A percentile compares a stretch with the other conserved stretches of the same genome.
phyloP scores from a whole-genome alignment of 2,329 filamentous ascomycete species.

The Tolypocladium endophyticum region DNA sequence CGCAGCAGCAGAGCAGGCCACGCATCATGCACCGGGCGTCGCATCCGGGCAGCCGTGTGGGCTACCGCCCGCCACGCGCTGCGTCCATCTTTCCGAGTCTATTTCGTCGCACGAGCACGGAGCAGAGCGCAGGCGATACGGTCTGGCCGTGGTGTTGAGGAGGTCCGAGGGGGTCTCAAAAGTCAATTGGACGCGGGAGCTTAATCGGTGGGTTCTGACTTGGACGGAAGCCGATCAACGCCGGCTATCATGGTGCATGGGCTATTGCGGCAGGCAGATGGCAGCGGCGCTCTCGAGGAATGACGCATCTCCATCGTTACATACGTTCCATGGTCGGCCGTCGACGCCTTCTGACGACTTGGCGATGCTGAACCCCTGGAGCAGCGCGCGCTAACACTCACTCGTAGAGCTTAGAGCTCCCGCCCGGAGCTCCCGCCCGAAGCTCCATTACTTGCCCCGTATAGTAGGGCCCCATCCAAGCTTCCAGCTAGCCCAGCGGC shows the following conservation, averaged over 20 bases:
- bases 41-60: neutral
- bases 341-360: too few relatives aligned
- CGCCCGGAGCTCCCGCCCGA: too few relatives aligned
- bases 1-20: neutral
- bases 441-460: too few relatives aligned
- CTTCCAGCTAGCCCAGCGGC: neutral
- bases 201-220: neutral
- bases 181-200: neutral
- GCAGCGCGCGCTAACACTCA: too few relatives aligned
- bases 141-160: too few relatives aligned
- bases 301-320: neutral
- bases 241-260: neutral
- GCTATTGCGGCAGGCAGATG: too few relatives aligned
- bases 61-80: neutral
- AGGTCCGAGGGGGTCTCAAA: too few relatives aligned
- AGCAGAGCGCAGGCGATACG: too few relatives aligned
- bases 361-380: neutral
- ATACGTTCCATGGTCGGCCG: too few relatives aligned
- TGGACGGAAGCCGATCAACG: neutral
- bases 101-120: too few relatives aligned
- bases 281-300: neutral
- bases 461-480: neutral
- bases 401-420: too few relatives aligned
- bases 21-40: neutral
- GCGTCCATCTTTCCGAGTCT: neutral